Percentiles rank a stretch among this genome's conserved stretches.
phyloP scores from a whole-genome alignment of 345 rosid genomes.

The Populus pruinosa region DNA sequence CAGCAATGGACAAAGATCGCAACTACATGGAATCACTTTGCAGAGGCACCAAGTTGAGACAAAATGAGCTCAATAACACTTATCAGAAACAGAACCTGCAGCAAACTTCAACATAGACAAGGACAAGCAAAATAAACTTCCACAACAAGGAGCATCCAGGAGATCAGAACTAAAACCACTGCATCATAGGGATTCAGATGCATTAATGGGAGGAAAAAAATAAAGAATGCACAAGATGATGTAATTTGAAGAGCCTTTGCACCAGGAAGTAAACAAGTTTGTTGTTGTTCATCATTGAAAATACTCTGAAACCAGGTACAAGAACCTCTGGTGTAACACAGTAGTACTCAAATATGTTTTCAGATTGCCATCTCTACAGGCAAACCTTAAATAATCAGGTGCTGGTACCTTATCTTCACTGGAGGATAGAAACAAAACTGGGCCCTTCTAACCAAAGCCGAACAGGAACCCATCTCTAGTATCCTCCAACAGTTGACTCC shows the following conservation, averaged over 20 bases:
- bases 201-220: not conserved
- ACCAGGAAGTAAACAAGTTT: not conserved
- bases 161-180: not conserved
- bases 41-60: not conserved
- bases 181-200: not conserved
- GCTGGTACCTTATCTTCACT: no score
- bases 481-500: not conserved
- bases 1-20: not conserved
- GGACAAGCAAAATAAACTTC: not conserved
- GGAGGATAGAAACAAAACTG: not conserved
- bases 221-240: not conserved
- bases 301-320: not conserved
- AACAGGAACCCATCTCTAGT: not conserved
- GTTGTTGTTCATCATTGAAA: not conserved
- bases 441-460: not conserved
- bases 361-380: not conserved
- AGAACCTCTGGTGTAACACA: not conserved
- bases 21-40: not conserved
- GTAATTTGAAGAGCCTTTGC: not conserved
- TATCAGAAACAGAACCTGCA: not conserved
- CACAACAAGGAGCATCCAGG: not conserved
- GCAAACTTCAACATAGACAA: not conserved
- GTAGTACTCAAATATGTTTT: not conserved
- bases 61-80: not conserved
- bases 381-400: not conserved